Evolutionary conservation across 2,329 filamentous ascomycete genomes (phyloP).

Genomic region (Cryoendolithus antarcticus): DNA sequence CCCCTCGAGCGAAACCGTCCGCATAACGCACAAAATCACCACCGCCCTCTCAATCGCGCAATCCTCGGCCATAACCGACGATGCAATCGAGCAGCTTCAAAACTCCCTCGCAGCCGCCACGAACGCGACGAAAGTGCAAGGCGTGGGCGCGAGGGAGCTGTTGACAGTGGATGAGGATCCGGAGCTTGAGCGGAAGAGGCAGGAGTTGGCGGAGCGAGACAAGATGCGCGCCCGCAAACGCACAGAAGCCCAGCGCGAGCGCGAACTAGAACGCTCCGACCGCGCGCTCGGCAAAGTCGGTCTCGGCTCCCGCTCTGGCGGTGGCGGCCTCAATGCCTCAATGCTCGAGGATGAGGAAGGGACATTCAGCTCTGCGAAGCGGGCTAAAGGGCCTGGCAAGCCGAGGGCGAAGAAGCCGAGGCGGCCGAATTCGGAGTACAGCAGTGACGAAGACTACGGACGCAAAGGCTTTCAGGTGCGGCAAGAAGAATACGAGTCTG

Average conservation of each 20-base stretch:
- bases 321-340: constrained; percentile 51
- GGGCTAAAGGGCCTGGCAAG: constrained; percentile 16
- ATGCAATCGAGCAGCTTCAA: constrained; percentile 56
- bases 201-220: constrained; percentile 64
- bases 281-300: constrained; percentile 38
- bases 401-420: constrained; percentile 23
- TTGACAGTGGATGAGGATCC: constrained; percentile 61
- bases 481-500: constrained; percentile 66
- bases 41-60: constrained; percentile 59
- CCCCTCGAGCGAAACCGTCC: constrained; percentile 52
- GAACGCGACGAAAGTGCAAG: constrained; percentile 39
- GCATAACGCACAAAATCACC: constrained; percentile 64
- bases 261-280: constrained; percentile 46
- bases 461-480: constrained; percentile 48
- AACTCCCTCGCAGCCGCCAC: constrained; percentile 54
- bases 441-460: constrained; percentile 69
- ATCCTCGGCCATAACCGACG: constrained; percentile 56
- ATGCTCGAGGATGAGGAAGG: constrained; percentile 54
- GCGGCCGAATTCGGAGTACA: constrained; percentile 35
- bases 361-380: constrained; percentile 17
- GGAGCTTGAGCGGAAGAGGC: constrained; percentile 60
- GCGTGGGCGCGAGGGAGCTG: constrained; percentile 44
- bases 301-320: constrained; percentile 29
- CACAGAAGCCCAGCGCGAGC: constrained; percentile 50
- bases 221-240: constrained; percentile 47